A percentile compares a stretch with the other conserved stretches of the same genome.
Conservation (phyloP, 139 green algal species). For the Trebouxia sp. region DNA sequence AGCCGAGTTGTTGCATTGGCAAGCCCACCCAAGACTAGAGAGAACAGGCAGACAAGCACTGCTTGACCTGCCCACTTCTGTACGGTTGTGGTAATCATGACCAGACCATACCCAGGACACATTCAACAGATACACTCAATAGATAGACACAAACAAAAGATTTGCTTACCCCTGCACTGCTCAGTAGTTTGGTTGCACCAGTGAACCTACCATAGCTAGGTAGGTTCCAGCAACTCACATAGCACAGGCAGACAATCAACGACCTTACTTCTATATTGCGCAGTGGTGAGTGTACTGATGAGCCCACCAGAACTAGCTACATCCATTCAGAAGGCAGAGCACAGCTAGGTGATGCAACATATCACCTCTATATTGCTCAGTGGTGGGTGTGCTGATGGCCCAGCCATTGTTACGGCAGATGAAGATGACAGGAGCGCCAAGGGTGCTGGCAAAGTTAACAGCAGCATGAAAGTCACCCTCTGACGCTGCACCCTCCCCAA, state of each 20-base stretch:
- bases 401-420: slow-evolving; percentile 98
- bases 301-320: not conserved
- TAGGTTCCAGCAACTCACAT: not conserved
- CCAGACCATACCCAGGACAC: not conserved
- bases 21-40: too few species aligned
- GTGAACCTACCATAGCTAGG: too few species aligned
- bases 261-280: too few species aligned
- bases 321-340: not conserved
- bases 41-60: too few species aligned
- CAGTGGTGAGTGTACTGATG: too few species aligned
- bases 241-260: slow-evolving; percentile 13
- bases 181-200: too few species aligned
- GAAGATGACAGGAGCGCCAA: slow-evolving; percentile 84
- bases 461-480: slow-evolving; percentile 95
- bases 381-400: slow-evolving; percentile 87
- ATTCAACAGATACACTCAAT: not conserved
- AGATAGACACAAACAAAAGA: not conserved
- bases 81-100: too few species aligned
- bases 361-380: slow-evolving; percentile 89
- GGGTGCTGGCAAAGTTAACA: slow-evolving; percentile 89
- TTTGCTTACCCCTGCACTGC: too few species aligned
- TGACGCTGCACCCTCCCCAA: slow-evolving; percentile 85
- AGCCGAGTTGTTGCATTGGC: too few species aligned
- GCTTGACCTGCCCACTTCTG: too few species aligned
- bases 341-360: slow-evolving; percentile 29